Base-by-base conservation (phyloP, 768 basidiomycete species). In the Lactifluus subvellereus region DNA sequence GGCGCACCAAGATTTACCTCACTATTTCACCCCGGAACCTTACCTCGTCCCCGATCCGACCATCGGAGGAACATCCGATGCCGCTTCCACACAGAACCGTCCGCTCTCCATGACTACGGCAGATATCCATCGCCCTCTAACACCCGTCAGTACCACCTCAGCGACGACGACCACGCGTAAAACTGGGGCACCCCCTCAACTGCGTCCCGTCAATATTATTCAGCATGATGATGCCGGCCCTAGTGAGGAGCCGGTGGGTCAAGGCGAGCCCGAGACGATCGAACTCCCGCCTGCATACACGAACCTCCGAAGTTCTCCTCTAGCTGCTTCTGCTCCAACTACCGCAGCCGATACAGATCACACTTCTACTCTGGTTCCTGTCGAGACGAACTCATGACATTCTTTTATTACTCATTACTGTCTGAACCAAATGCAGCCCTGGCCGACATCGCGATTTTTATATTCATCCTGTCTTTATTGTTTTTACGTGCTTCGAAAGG, bases 201-300 rank as follows among this genome's bases (percentile, higher is more conserved):
- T 90, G 75, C 77, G 89, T 51, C 80, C 88, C 0, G 84, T 93
- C 38, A 91, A 92, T 70, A 82, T 91, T 69, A 81, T 92, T 50
- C 91, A 92, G 73, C 91, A 93, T 68, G 89, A 91, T 66, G 91
- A 93, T 70, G 91, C 88, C 0, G 90, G 91, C 1, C 74, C 74
- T 8, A 80, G 84, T 6, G 80, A 79, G 60, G 73, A 72, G 2
- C n/a, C 37, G 6, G 5, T 22, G 63, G 66, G 58, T 16, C 75
- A 73, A 1, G 75, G 74, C 8, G 81, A 84, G 66, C 71, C 82
- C 16, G 90, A 89, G 73, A 91, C 89, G 48, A 83, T 93, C 51
- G 91, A 93, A 73, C 78, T 93, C 54, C 90, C 90, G 14, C 90
- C 90, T 2, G 89, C 89, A 35, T 93, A 93, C 73, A 89, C 87